A percentile compares a stretch with the other conserved stretches of the same genome.
Conservation (phyloP, 75 land plant species). For the Isoetes taiwanensis region DNA sequence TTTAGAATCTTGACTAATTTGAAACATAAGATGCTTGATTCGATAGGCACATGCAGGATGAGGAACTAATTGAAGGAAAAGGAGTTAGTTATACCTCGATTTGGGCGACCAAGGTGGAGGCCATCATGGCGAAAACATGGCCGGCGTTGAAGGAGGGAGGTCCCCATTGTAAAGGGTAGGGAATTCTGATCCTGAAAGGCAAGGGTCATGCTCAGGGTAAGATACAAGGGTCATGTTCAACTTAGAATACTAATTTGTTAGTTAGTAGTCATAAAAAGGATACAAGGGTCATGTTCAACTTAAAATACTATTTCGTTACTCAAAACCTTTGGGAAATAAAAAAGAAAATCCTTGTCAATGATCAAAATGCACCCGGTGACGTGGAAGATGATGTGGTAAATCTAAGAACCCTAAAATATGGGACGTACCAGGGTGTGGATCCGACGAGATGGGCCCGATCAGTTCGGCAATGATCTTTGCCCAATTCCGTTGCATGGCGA, state of each 20-base stretch:
- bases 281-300: neutral
- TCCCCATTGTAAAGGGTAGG: neutral
- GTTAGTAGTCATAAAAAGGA: neutral
- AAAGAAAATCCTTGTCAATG: neutral
- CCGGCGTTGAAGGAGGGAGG: constrained; percentile 35
- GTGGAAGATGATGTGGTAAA: neutral
- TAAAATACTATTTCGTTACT: too few species aligned
- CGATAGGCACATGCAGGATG: neutral
- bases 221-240: neutral
- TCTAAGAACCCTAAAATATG: neutral
- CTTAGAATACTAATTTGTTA: neutral
- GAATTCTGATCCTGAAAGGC: constrained; percentile 7
- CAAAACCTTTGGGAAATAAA: neutral
- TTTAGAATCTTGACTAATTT: neutral
- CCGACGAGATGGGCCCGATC: constrained; percentile 66
- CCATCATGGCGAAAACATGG: constrained; percentile 53
- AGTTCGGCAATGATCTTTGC: constrained; percentile 66
- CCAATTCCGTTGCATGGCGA: constrained; percentile 21
- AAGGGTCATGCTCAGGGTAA: neutral
- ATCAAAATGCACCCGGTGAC: neutral
- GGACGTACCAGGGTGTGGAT: constrained; percentile 62
- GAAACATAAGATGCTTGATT: neutral
- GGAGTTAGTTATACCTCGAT: constrained; percentile 42
- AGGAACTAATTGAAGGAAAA: neutral
- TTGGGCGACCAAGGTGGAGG: constrained; percentile 53